A percentile compares a stretch with the other conserved stretches of the same genome.
Evolutionary conservation across 2,329 filamentous ascomycete genomes (phyloP).

Genomic region (Neobulgaria alba): DNA sequence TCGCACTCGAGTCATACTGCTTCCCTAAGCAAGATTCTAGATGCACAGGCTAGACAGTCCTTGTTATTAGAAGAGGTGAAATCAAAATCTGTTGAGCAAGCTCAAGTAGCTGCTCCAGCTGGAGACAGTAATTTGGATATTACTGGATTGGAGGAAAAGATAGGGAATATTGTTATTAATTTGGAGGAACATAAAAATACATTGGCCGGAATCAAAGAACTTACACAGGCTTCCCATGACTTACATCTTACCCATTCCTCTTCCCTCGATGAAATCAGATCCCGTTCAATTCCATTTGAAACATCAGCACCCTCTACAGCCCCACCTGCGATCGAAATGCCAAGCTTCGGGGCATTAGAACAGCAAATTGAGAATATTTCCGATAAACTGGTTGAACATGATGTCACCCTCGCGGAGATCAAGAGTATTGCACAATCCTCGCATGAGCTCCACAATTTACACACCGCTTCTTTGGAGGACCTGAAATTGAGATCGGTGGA

Average conservation of each 20-base stretch:
- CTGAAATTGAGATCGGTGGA: constrained; percentile 8
- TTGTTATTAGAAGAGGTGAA: constrained; percentile 16
- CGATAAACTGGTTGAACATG: not conserved
- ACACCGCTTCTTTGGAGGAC: constrained; percentile 5
- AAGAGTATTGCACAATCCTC: not conserved
- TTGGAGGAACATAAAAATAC: constrained; percentile 1
- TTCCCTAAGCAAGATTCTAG: constrained; percentile 13
- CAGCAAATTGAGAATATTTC: not conserved
- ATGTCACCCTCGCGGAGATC: not conserved
- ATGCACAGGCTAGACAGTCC: constrained; percentile 12
- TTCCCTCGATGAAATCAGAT: constrained; percentile 8
- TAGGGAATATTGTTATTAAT: not conserved
- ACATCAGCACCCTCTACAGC: not conserved
- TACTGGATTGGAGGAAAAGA: not conserved
- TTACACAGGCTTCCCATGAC: constrained; percentile 3
- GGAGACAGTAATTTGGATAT: not conserved
- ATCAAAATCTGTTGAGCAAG: constrained; percentile 8
- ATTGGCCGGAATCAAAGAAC: constrained; percentile 5
- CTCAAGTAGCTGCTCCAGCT: not conserved
- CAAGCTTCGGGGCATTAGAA: not conserved
- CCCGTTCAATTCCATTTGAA: not conserved
- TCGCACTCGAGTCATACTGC: constrained; percentile 14
- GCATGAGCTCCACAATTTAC: constrained; percentile 5
- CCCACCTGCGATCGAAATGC: not conserved
- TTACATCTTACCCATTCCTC: constrained; percentile 1